Evolutionary conservation across 129 eudicot genomes (phyloP).

Genomic region (Flaveria linearis): DNA sequence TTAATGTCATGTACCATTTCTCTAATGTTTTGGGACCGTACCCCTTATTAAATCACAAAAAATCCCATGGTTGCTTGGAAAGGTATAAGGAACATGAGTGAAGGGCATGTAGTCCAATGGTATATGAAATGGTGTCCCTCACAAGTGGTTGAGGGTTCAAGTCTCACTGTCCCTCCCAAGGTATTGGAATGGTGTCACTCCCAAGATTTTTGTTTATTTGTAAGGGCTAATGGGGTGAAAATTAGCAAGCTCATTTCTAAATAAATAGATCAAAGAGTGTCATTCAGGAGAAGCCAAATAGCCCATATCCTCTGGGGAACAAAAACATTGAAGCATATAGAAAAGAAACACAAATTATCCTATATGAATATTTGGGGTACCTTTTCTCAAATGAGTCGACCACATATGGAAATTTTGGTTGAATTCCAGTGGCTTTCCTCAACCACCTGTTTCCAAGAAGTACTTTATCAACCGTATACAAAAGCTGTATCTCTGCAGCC

Average conservation of each 20-base stretch:
- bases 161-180: no score
- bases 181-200: no score
- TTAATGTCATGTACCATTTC: no score
- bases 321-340: not conserved
- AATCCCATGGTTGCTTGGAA: no score
- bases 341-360: not conserved
- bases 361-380: constrained; percentile 35
- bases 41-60: no score
- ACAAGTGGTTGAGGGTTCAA: no score
- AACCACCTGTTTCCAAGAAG: constrained; percentile 93
- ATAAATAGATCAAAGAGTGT: not conserved
- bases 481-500: constrained; percentile 79
- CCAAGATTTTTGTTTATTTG: not conserved
- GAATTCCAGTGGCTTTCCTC: constrained; percentile 93
- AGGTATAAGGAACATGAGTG: no score
- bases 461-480: constrained; percentile 73
- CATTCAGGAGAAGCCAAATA: not conserved
- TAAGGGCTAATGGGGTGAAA: not conserved
- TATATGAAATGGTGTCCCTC: no score
- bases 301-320: not conserved
- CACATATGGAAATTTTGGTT: constrained; percentile 83
- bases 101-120: no score
- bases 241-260: not conserved
- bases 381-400: constrained; percentile 95
- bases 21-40: no score